Evolutionary conservation across 139 green algal species (phyloP), one percentile per base, ranked within the genome.

Genomic region (Asterochloris erici): DNA sequence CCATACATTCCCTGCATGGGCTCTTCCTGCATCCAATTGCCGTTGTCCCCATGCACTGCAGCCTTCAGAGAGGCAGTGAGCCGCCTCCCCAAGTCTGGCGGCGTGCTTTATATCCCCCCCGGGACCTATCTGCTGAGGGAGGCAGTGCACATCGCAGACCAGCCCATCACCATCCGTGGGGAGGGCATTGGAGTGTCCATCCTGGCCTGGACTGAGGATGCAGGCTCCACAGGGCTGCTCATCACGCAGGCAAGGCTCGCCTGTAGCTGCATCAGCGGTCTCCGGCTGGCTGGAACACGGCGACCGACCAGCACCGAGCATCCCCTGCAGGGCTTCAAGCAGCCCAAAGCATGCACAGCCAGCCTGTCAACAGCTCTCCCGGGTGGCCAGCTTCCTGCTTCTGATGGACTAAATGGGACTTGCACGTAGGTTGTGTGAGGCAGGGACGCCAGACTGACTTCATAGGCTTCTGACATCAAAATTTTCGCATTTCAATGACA

Each of bases 361-460:
- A 6, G 38, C 38, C 38, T 54, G 38, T 6, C 38, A 6, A 54
- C 38, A 2, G 38, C 6, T 54, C 38, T 54, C 6, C 38, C 6
- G 38, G 38, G 38, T 54, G 38, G 2, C 38, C 38, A 54, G 38
- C 38, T 54, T 6, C 6, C 38, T 54, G 38, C 38, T 54, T 54
- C 38, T 54, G 38, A n/a, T 54, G 38, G n/a, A n/a, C 38, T 6
- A 54, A 54, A 2, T 54, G 6, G 38, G 4, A 54, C 38, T 54
- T 54, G 38, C 38, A 54, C 38, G 38, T 54, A 54, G 60, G 68
- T n/a, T 61, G 76, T 47, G 76, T 62, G 21, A 28, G n/a, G 47
- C 78, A 82, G 66, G 63, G 28, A 63, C n/a, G 29, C 15, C 78
- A 74, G 26, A 82, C 78, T 74, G 78, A 82, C 63, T 82, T 74